These are phyloP conservation scores for Pythium coloratum DNA, from an alignment of 352 stramenopile species.

Conservation along the genomic window DNA sequence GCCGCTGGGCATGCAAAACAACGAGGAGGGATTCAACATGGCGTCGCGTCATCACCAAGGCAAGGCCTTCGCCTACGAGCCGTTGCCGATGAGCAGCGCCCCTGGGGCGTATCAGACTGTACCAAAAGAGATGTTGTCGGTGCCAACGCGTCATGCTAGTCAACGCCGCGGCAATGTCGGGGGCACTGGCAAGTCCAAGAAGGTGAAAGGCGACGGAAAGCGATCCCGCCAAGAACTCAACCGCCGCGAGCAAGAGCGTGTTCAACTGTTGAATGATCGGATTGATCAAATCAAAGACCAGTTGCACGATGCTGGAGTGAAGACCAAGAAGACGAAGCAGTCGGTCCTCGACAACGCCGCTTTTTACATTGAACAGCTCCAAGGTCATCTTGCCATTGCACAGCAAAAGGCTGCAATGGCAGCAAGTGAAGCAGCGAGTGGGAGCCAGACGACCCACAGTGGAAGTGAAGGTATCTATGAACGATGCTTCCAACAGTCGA, in stretches of 20 bases:
- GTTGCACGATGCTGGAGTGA: constrained; percentile 25
- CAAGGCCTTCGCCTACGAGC: not conserved
- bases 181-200: not conserved
- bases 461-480: constrained; percentile 35
- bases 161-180: not conserved
- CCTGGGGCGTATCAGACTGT: not conserved
- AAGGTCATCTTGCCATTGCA: constrained; percentile 26
- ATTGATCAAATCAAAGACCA: constrained; percentile 43
- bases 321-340: constrained; percentile 35
- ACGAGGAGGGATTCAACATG: not conserved
- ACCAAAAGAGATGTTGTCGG: not conserved
- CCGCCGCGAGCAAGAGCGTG: constrained; percentile 80
- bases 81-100: not conserved
- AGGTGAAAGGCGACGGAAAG: constrained; percentile 13
- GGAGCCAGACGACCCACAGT: constrained; percentile 20
- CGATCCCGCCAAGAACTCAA: constrained; percentile 75
- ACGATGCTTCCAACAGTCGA: constrained; percentile 59
- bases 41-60: not conserved
- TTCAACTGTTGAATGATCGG: constrained; percentile 84
- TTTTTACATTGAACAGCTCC: constrained; percentile 25
- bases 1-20: not conserved
- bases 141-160: not conserved
- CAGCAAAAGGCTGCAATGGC: constrained; percentile 30
- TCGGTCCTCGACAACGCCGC: constrained; percentile 29
- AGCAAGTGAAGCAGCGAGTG: not conserved